phyloP scores from a whole-genome alignment of 2,329 filamentous ascomycete species.

The Beauveria bassiana region DNA sequence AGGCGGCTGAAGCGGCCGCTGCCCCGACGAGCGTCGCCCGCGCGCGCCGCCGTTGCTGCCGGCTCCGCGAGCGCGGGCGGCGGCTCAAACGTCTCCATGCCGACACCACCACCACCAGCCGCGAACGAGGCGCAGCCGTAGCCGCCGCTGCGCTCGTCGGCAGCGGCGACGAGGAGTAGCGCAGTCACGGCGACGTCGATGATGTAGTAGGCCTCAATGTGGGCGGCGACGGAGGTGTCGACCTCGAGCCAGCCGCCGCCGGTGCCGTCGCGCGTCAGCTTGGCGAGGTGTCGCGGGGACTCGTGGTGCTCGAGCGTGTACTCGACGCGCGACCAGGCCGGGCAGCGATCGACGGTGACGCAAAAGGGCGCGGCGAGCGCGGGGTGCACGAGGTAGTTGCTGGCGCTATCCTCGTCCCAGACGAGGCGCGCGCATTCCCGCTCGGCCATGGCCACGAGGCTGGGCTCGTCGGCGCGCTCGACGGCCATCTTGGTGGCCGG shows the following conservation, averaged over 20 bases:
- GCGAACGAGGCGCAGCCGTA: constrained; percentile 17
- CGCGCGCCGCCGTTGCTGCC: constrained; percentile 15
- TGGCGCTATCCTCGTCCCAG: constrained; percentile 57
- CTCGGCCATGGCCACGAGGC: constrained; percentile 55
- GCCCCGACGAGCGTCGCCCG: not conserved
- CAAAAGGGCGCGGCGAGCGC: constrained; percentile 56
- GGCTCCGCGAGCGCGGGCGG: constrained; percentile 34
- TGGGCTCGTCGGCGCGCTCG: constrained; percentile 50
- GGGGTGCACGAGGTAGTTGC: constrained; percentile 56
- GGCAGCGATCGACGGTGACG: constrained; percentile 49
- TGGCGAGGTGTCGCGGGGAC: constrained; percentile 51
- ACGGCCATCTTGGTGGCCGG: constrained; percentile 57
- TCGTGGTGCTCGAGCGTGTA: constrained; percentile 60
- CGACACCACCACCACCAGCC: constrained; percentile 15
- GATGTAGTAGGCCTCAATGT: constrained; percentile 54
- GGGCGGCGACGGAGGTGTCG: constrained; percentile 51
- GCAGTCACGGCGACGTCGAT: constrained; percentile 55
- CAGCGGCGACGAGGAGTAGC: constrained; percentile 49
- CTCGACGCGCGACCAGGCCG: constrained; percentile 53
- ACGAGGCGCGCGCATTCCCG: constrained; percentile 62
- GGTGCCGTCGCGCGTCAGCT: constrained; percentile 52
- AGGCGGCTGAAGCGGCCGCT: constrained; percentile 20
- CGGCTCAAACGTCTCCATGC: constrained; percentile 50
- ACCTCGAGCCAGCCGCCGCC: constrained; percentile 54
- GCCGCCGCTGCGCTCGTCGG: constrained; percentile 38